Evolutionary conservation across 2,329 filamentous ascomycete species (phyloP).

Genomic region (Pseudogymnoascus sp.): DNA sequence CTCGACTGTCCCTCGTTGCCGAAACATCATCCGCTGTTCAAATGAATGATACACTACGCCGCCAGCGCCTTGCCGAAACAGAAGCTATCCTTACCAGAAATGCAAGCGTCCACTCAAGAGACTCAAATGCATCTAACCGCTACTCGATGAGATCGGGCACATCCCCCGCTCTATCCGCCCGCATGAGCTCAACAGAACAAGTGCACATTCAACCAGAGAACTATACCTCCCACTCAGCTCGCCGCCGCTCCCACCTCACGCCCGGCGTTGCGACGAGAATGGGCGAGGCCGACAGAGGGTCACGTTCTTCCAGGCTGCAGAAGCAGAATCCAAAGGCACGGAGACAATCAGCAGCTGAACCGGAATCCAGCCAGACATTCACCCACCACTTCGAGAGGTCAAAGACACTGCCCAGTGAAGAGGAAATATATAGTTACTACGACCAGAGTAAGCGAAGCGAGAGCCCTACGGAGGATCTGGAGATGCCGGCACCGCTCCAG

Average conservation of each 20-base stretch:
- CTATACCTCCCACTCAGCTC: background rate
- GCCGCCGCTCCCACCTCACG: constrained; percentile 25
- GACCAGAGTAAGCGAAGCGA: constrained; percentile 13
- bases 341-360: background rate
- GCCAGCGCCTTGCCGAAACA: background rate
- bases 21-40: background rate
- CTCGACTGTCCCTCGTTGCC: background rate
- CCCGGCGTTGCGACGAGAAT: constrained; percentile 27
- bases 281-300: constrained; percentile 15
- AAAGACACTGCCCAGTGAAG: background rate
- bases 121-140: background rate
- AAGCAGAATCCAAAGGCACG: constrained; percentile 8
- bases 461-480: constrained; percentile 14
- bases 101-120: background rate
- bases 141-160: background rate
- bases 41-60: background rate
- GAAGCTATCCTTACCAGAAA: background rate
- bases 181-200: background rate
- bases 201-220: background rate
- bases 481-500: background rate
- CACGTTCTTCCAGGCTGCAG: constrained; percentile 18
- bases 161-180: background rate
- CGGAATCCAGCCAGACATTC: background rate
- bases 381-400: background rate
- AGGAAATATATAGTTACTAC: constrained; percentile 16